These are phyloP conservation scores for Fusarium hainanense DNA, from an alignment of 2,329 filamentous ascomycete species.

Conservation along the genomic window DNA sequence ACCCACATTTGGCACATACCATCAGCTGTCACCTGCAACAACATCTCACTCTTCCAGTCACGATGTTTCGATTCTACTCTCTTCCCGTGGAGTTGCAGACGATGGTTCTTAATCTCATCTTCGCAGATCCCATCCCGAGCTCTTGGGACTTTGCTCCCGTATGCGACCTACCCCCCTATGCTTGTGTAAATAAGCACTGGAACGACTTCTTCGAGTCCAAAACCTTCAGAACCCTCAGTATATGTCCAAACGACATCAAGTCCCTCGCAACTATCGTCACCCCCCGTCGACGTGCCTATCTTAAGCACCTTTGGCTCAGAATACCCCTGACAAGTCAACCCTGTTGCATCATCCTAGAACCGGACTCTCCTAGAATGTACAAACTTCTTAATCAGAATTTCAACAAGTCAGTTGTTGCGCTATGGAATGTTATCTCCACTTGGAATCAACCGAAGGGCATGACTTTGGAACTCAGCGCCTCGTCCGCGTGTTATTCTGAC, in stretches of 20 bases:
- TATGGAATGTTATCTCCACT: constrained; percentile 1
- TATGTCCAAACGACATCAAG: neutral
- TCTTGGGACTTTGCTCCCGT: neutral
- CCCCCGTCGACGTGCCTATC: neutral
- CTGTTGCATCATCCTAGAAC: too few species aligned
- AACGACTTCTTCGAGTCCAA: constrained; percentile 8
- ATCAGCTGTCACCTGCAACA: neutral
- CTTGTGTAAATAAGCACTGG: constrained; percentile 12
- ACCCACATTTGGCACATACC: neutral
- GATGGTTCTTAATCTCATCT: neutral
- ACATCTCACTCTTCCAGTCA: neutral
- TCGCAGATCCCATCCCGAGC: neutral
- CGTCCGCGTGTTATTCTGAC: neutral
- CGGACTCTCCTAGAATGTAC: too few species aligned
- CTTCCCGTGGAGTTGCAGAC: constrained; percentile 4
- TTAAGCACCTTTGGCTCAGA: constrained; percentile 22
- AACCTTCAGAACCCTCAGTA: constrained; percentile 2
- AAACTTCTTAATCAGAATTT: neutral
- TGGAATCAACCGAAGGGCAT: neutral
- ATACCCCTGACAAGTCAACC: neutral
- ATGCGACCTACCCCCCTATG: neutral
- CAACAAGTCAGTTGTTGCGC: neutral
- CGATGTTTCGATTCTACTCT: constrained; percentile 9
- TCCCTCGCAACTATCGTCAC: neutral
- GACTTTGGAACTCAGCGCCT: constrained; percentile 13